Evolutionary conservation across 371 early-diverging fungal species (phyloP), one percentile per base, ranked within the genome.

Genomic region (Rhizopus stolonifer): DNA sequence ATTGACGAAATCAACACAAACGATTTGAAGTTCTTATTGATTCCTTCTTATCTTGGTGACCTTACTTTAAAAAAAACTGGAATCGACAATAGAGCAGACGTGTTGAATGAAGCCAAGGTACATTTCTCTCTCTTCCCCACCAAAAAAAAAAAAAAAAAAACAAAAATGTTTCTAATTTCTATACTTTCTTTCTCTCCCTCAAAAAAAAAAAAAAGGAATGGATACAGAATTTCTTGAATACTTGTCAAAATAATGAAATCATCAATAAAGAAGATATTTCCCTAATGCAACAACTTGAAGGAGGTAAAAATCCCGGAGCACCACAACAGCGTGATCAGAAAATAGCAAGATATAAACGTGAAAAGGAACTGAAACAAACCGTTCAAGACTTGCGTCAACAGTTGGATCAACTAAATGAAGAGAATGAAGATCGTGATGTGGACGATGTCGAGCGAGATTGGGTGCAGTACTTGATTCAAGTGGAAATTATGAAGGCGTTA

Each of bases 1-100:
- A 42, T 91, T 33, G 93, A 96, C 14, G 96, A 96, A 60, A 85
- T 94, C 46, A 87, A 85, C 56, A 87, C 93, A 5, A 70, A 78
- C 24, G 91, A 94, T 65, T 70, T 96, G 32, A 78, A 87, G 36
- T 90, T 85, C 53, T 58, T 95, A 0, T 61, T 94, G 21, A 74
- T 84, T 11, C 74, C 86, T n/a, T 85, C 81, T n/a, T 93, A 91
- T 56, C 67, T 90, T 11, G 94, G 90, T 13, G 84, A 88, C 25
- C 61, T 88, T 4, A 62, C 77, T 9, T 63, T 84, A 8, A 91
- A 86, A 61, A 49, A 67, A 29, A 70, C 70, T 3, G 67, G 60
- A 18, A 61, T 49, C 4, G 48, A 43, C 23, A 74, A 81, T 45
- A 81, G 90, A 17, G 44, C 69, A 13, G 38, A 53, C 0, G 65